Evolutionary conservation across 306 rosid species (phyloP), one percentile per base, ranked within the genome.

Genomic region (Canavalia gladiata): DNA sequence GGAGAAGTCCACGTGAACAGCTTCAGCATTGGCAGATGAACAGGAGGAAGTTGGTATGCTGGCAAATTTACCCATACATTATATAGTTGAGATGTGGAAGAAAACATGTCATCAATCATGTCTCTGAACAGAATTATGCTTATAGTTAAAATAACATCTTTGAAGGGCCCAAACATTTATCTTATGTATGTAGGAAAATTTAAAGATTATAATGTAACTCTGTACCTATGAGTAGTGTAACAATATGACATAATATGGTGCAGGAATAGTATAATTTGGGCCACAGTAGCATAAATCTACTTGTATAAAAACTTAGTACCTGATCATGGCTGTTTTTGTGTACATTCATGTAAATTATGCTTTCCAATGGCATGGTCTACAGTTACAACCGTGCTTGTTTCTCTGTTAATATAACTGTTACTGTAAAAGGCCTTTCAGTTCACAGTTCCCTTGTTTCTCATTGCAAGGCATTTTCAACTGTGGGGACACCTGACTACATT

Each of bases 11-110:
- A 8, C 94, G 83, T 28, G 99, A 95, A 78, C 98, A 95, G 86
- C 98, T 95, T 82, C 94, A 93, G 68, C 98, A 90, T 81, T 95
- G 99, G 99, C 99, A 93, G 90, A 95, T 89, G 94, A 95, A 95
- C 89, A 88, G 99, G 84, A 90, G 99, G 87, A 95, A 91, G 89
- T 87, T 95, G 98, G 99, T 95, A 93, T 50, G 93, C 62, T 84
- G 54, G 9, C 59, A 85, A 65, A 77, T 80, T 79, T 66, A 54
- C 72, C 6, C 41, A 68, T 68, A 81, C 68, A 12, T 73, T 0
- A 18, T 64, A 71, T 72, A 56, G 62, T 65, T 64, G 71, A 49
- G n/a, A 68, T 35, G 68, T 64, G 12, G 74, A 59, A 37, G 47
- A 68, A 47, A 76, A 81, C 25, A 75, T 25, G 37, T 42, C 55